Evolutionary conservation across 169 alveolate genomes (phyloP), one percentile per base, ranked within the genome.

Genomic region (Cyclospora cayetanensis): DNA sequence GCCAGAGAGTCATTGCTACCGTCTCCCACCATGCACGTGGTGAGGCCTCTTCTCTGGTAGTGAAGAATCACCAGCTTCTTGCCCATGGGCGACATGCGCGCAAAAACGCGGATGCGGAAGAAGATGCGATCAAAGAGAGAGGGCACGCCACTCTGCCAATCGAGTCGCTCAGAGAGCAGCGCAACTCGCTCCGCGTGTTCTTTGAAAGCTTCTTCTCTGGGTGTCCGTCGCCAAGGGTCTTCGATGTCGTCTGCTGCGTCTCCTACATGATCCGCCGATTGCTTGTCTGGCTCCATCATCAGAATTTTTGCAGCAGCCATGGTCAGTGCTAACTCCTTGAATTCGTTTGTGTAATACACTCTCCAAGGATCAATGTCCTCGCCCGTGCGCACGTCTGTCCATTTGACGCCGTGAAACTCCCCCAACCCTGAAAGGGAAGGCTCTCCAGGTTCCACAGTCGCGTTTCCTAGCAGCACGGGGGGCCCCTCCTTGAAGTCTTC

Each of bases 1-100:
- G 99, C 99, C 22, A 97, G 95, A 89, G 99, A 97, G 95, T 98
- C 99, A 90, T 97, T 98, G 42, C 98, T 97, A 9, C 99, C 99
- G 92, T 98, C 99, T 1, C 99, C 99, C 37, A 98, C 97, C 99
- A 98, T 98, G 22, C 98, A 97, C 29, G 74, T 91, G 25, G 46
- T 29, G 3, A 66, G 72, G 37, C 63, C 91, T 15, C 53, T 9
- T n/a, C 39, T 25, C 52, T 85, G 91, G 39, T 18, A 43, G 46
- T 29, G 91, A 83, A 63, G 52, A 68, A 85, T 31, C 4, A 85
- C 55, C 18, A 85, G 84, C 52, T 72, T 50, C 39, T 85, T 85
- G 0, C 60, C 63, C n/a, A 63, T 11, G 5, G 91, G 91, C 27
- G 91, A 85, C 85, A 85, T 34, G 25, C 91, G 84, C 18, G 85